Base-by-base conservation (phyloP, 257 asterid species). In the Salvia hispanica region DNA sequence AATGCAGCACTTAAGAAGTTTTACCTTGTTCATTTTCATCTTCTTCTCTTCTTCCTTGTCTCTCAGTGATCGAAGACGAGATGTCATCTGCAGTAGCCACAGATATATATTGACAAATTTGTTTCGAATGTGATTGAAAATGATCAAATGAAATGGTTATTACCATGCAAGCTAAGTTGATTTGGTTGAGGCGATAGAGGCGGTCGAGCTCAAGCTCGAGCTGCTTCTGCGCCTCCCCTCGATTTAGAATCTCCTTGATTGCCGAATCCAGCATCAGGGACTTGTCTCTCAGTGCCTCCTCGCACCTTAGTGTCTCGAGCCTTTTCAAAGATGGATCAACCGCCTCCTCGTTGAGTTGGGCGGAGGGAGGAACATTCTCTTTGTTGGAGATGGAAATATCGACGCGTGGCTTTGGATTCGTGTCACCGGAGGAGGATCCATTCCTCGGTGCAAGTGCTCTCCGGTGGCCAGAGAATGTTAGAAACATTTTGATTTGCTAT, bases 171-270 rank as follows among this genome's bases (percentile, higher is more conserved):
- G 92, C 84, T 60, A 86, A 46, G 68, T 72, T 85, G 79, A 92
- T 87, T 78, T 92, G 86, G 45, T 86, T 86, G 57, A 92, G 81
- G 45, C 97, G 89, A 58, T 83, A 92, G 78, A 92, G 47, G 7
- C 97, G 82, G 76, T 92, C 98, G 3, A 92, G 89, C 76, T 92
- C 96, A n/a, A 83, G 83, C 75, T 92, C 98, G 3, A 90, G 88
- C 74, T 82, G 76, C 64, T 85, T 88, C 86, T 92, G 98, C 60
- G 40, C 25, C 63, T 88, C 90, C 31, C 97, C 95, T 78, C 90
- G 72, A 3, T 44, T 57, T 9, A 71, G 39, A 10, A 88, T 74
- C 67, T 85, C 94, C 71, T 82, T 79, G 80, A 86, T 79, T 43
- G 82, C 83, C 83, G 77, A 51, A 81, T 90, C 94, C 74, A 93